phyloP scores from a whole-genome alignment of 1,284 basidiomycete genomes.

The Phaffia rhodozyma region DNA sequence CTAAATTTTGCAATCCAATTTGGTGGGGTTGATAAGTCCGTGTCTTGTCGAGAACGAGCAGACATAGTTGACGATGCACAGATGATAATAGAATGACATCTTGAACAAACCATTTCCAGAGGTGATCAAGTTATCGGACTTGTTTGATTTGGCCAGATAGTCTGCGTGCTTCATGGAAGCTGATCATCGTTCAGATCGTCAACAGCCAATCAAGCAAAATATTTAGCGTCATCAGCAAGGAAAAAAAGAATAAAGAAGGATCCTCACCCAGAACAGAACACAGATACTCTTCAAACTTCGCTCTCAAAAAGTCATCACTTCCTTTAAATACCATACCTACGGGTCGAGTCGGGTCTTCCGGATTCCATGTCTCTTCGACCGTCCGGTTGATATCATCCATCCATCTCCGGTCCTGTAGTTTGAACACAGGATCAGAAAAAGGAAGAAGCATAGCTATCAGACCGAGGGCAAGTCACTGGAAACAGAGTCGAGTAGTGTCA shows the following conservation, averaged over 20 bases:
- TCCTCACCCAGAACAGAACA: conserved; percentile 46
- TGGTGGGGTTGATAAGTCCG: no score
- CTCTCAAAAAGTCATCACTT: conserved; percentile 79
- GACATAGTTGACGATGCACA: no score
- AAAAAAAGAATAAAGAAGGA: no score
- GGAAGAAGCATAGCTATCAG: no score
- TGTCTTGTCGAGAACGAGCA: no score
- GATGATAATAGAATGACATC: background rate
- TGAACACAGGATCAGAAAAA: no score
- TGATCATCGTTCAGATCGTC: background rate
- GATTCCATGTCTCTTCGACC: conserved; percentile 68
- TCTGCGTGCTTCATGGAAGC: conserved; percentile 75
- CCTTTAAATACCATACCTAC: conserved; percentile 70
- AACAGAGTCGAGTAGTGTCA: background rate
- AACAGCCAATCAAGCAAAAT: background rate
- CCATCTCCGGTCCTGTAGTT: conserved; percentile 55
- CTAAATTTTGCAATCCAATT: background rate
- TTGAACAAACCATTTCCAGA: background rate
- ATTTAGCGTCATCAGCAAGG: background rate
- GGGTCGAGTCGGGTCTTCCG: conserved; percentile 46
- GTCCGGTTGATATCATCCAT: conserved; percentile 69
- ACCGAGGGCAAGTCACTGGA: background rate
- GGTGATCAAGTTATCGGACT: conserved; percentile 39
- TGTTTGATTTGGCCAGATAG: conserved; percentile 45
- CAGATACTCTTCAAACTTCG: conserved; percentile 80